Base-by-base conservation (phyloP, 345 rosid genomes). In the Erucastrum elatum region DNA sequence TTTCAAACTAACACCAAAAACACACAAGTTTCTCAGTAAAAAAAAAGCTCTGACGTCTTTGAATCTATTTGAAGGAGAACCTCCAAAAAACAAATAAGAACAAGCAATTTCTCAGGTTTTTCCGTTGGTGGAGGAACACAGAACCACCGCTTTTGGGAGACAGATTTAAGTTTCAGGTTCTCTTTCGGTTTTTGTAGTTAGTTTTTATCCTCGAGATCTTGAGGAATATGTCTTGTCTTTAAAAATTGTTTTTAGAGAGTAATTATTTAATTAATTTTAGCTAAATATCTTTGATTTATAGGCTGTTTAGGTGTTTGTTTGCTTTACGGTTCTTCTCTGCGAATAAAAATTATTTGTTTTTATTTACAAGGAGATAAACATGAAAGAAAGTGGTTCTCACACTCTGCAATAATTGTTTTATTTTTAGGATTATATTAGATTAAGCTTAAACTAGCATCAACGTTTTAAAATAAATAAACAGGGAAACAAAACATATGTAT, bases 161-260 rank as follows among this genome's bases (percentile, higher is more conserved):
- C 2, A 33, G 17, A 49, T 74, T 61, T 70, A 2, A 1, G 11
- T 69, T 55, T 59, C 80, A 80, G 83, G 83, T 80, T 46, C 16
- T 60, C 3, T 71, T 56, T 0, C 61, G 8, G 53, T 44, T 44
- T 9, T 13, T 31, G 3, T 64, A 17, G 8, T 6, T 71, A 44
- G 21, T 8, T 53, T 53, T 12, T 26, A 13, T 8, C 8, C 15
- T 39, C 53, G 66, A 72, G 68, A 79, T 67, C 75, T 69, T 10
- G 29, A 25, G 6, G 7, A 6, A 10, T 29, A 53, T 59, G 1
- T 49, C 13, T 60, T 56, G 2, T 29, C 31, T 66, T 59, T 3
- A 2, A 41, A 46, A 13, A 0, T 46, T 11, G 1, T 44, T 11
- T 46, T 49, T 46, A 46, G 2, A 17, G 8, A 13, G 8, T 4